These are phyloP conservation scores for Jimgerdemannia flammicorona DNA, from an alignment of 192 early-diverging fungal genomes.

Conservation along the genomic window DNA sequence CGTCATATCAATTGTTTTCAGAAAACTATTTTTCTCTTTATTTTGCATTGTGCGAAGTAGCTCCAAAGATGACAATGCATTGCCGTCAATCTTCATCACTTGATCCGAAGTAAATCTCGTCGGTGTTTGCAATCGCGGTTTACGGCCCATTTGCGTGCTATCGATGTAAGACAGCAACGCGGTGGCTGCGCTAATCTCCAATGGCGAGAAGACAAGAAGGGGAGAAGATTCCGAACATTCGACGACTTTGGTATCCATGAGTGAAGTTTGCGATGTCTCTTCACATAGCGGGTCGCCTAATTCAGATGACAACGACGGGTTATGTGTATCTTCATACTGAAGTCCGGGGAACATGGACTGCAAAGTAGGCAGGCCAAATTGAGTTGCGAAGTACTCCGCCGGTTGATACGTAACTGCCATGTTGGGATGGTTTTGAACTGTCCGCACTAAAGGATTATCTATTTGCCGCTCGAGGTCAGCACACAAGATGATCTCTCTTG, in stretches of 20 bases:
- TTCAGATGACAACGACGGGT: not conserved
- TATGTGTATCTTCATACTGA: not conserved
- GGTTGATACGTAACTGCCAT: slow-evolving; percentile 22
- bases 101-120: slow-evolving; percentile 46
- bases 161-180: slow-evolving; percentile 71
- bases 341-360: not conserved
- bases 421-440: slow-evolving; percentile 26
- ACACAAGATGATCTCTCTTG: slow-evolving; percentile 74
- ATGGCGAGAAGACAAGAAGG: slow-evolving; percentile 1
- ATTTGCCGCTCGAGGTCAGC: slow-evolving; percentile 12
- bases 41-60: slow-evolving; percentile 56
- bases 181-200: slow-evolving; percentile 30
- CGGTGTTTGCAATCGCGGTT: slow-evolving; percentile 62
- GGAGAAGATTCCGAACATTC: not conserved
- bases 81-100: slow-evolving; percentile 76
- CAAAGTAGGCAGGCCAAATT: not conserved
- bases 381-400: not conserved
- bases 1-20: slow-evolving; percentile 73
- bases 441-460: slow-evolving; percentile 5
- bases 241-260: too few species aligned
- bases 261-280: too few species aligned
- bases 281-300: not conserved
- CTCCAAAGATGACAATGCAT: slow-evolving; percentile 76
- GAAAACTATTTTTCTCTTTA: slow-evolving; percentile 57
- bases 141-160: slow-evolving; percentile 61